Evolutionary conservation across 1,139 yeast species (phyloP).

Genomic region (Candida tetrigidarum): DNA sequence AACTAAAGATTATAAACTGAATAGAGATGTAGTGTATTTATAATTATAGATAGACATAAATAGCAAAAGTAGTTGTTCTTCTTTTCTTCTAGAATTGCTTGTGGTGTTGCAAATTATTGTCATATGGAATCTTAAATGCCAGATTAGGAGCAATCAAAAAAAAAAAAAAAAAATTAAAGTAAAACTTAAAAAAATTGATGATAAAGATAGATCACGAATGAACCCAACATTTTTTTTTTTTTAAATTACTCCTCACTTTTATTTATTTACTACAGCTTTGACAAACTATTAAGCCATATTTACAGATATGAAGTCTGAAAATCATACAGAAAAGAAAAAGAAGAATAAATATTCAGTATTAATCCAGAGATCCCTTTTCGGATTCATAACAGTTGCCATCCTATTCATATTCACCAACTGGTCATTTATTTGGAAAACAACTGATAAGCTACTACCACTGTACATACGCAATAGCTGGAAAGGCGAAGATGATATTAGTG

Average conservation of each 20-base stretch:
- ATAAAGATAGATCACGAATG: background rate
- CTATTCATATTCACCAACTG: conserved; percentile 2
- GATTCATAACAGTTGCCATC: conserved; percentile 4
- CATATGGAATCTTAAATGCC: background rate
- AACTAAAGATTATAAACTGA: conserved; percentile 15
- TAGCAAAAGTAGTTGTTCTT: too few relatives aligned
- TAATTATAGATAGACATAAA: conserved; percentile 10
- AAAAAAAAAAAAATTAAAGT: background rate
- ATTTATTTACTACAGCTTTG: background rate
- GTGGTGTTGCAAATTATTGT: background rate
- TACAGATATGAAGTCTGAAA: conserved; percentile 1
- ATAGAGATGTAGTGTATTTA: conserved; percentile 14
- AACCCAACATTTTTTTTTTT: background rate
- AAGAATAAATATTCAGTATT: background rate
- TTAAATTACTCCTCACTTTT: background rate
- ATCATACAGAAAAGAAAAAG: background rate
- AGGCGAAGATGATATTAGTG: background rate
- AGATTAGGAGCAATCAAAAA: conserved; percentile 1
- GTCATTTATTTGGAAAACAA: background rate
- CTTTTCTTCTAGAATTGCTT: background rate
- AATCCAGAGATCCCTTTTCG: conserved; percentile 1
- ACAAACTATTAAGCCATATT: background rate
- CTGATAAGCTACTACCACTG: background rate
- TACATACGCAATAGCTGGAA: background rate
- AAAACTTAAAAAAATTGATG: background rate